phyloP scores from a whole-genome alignment of 352 stramenopile species.

The Achlya hypogyna region DNA sequence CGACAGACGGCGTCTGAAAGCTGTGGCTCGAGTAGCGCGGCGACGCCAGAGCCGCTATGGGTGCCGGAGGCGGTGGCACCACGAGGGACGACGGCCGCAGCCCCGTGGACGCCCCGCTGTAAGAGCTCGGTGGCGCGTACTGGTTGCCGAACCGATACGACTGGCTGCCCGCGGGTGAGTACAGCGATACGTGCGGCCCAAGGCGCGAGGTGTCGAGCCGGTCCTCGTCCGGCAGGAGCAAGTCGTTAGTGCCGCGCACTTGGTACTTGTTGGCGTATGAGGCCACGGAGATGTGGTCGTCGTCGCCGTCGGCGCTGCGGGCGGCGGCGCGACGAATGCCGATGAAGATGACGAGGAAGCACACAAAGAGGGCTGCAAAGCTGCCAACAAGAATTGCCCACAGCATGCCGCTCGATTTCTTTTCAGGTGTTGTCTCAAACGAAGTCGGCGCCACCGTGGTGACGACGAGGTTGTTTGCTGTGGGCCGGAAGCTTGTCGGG shows the following conservation, averaged over 20 bases:
- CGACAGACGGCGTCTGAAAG: background rate
- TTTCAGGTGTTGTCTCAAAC: background rate
- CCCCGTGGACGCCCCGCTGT: background rate
- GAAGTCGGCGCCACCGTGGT: background rate
- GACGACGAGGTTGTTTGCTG: background rate
- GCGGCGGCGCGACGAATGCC: background rate
- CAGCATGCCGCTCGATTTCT: background rate
- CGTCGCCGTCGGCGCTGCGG: background rate
- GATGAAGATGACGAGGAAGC: background rate
- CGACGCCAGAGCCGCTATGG: background rate
- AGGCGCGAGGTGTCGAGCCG: background rate
- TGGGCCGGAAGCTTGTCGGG: background rate
- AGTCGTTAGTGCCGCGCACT: background rate
- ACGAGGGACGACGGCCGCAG: background rate
- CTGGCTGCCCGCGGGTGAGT: background rate
- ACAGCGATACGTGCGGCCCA: background rate
- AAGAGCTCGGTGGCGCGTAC: background rate
- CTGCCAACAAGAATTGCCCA: conserved; percentile 6
- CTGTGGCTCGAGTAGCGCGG: background rate
- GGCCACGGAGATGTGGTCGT: background rate
- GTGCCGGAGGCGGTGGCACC: background rate
- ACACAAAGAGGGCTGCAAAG: background rate
- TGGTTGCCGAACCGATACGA: background rate
- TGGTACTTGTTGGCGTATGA: background rate
- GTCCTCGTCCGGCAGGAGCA: background rate